Evolutionary conservation across 2,329 filamentous ascomycete genomes (phyloP).

Genomic region (Hirsutella thompsonii): DNA sequence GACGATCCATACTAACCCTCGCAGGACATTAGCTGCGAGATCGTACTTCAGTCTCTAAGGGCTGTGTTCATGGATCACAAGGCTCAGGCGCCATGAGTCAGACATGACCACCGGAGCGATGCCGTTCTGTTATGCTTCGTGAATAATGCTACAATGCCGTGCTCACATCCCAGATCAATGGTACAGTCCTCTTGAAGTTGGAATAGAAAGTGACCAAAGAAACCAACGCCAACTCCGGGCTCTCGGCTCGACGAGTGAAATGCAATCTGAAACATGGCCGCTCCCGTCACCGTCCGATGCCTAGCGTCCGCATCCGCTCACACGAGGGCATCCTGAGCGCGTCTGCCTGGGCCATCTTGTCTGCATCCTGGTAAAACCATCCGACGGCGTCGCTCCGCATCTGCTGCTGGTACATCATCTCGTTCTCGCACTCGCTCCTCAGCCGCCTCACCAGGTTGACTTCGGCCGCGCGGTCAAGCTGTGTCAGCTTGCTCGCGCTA

Average conservation of each 20-base stretch:
- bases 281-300: constrained; percentile 4
- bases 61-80: too few species aligned
- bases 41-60: too few species aligned
- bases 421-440: constrained; percentile 59
- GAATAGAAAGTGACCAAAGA: not conserved
- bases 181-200: not conserved
- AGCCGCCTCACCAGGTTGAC: constrained; percentile 55
- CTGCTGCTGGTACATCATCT: constrained; percentile 51
- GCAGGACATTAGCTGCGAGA: too few species aligned
- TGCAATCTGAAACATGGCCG: not conserved
- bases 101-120: not conserved
- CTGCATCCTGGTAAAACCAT: constrained; percentile 73
- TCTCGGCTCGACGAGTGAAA: not conserved
- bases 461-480: constrained; percentile 71
- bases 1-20: too few species aligned
- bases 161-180: not conserved
- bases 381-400: constrained; percentile 69
- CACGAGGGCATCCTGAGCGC: constrained; percentile 39
- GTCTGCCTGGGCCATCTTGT: constrained; percentile 62
- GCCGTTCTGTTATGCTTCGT: too few species aligned
- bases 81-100: too few species aligned
- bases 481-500: constrained; percentile 52
- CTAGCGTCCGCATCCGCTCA: constrained; percentile 32
- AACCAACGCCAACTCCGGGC: constrained; percentile 5
- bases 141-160: not conserved